phyloP scores from a whole-genome alignment of 768 basidiomycete genomes.

The Russula vinacea region DNA sequence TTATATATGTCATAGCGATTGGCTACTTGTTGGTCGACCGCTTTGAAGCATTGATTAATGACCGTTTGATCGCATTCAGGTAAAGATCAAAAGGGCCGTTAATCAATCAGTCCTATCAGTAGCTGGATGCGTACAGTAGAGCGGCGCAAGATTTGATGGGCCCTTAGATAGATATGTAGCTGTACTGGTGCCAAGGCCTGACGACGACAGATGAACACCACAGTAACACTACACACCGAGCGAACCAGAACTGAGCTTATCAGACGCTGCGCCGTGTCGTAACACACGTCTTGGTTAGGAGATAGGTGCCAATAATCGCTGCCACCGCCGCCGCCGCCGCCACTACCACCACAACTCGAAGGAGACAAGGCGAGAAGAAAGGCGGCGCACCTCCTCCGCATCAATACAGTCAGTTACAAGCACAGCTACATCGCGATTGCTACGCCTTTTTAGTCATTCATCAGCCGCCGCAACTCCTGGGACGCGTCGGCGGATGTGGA shows the following conservation, averaged over 20 bases:
- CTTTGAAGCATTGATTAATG: too few species aligned
- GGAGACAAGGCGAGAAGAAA: background rate
- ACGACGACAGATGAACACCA: background rate
- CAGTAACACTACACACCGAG: background rate
- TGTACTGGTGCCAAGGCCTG: background rate
- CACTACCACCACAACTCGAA: too few species aligned
- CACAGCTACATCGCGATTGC: background rate
- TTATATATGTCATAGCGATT: too few species aligned
- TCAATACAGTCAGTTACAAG: conserved; percentile 9
- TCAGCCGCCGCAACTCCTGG: conserved; percentile 10
- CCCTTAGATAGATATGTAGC: too few species aligned
- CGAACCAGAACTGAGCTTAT: too few species aligned
- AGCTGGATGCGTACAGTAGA: too few species aligned
- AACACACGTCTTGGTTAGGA: background rate
- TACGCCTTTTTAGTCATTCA: conserved; percentile 9
- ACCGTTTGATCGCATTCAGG: too few species aligned
- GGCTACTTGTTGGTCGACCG: too few species aligned
- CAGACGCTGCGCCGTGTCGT: background rate
- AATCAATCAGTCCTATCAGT: too few species aligned
- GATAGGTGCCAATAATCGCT: background rate
- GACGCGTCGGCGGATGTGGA: conserved; percentile 26
- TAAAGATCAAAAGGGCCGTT: too few species aligned
- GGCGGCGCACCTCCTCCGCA: background rate
- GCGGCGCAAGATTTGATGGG: too few species aligned
- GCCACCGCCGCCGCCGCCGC: background rate